A percentile compares a stretch with the other conserved stretches of the same genome.
phyloP scores from a whole-genome alignment of 2,329 filamentous ascomycete species.

The Aphanoascus verrucosus region DNA sequence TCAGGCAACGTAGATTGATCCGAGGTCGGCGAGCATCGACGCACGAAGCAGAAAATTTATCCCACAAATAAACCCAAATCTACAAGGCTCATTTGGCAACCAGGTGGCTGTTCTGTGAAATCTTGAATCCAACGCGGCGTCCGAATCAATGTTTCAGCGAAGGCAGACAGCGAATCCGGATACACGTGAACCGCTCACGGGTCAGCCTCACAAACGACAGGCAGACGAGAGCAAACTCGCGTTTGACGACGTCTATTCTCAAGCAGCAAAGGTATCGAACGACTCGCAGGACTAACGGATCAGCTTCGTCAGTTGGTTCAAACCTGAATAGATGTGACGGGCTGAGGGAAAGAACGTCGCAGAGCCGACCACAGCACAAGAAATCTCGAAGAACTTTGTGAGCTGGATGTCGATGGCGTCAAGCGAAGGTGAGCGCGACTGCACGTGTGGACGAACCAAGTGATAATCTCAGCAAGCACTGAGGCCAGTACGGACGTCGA shows the following conservation, averaged over 20 bases:
- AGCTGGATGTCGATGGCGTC: slow-evolving; percentile 2
- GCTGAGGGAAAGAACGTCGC: slow-evolving; percentile 6
- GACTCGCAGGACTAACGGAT: background rate
- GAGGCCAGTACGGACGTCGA: background rate
- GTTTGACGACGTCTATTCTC: background rate
- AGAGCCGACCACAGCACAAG: slow-evolving; percentile 6
- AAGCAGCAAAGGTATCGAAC: background rate
- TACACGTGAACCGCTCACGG: background rate
- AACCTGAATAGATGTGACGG: background rate
- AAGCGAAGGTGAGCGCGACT: slow-evolving; percentile 3
- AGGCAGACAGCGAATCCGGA: background rate
- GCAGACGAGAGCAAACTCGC: background rate
- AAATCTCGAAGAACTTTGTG: slow-evolving; percentile 2
- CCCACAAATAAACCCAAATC: background rate
- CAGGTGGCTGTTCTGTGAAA: background rate
- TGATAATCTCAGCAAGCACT: slow-evolving; percentile 2
- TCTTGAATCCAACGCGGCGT: background rate
- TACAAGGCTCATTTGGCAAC: background rate
- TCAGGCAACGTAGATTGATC: background rate
- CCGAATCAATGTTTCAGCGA: background rate
- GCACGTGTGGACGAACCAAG: slow-evolving; percentile 6
- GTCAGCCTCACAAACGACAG: background rate
- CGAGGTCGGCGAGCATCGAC: background rate
- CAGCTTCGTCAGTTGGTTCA: background rate
- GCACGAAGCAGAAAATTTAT: background rate